Conservation (phyloP, 2,329 filamentous ascomycete species). For the Sarocladium strictum region DNA sequence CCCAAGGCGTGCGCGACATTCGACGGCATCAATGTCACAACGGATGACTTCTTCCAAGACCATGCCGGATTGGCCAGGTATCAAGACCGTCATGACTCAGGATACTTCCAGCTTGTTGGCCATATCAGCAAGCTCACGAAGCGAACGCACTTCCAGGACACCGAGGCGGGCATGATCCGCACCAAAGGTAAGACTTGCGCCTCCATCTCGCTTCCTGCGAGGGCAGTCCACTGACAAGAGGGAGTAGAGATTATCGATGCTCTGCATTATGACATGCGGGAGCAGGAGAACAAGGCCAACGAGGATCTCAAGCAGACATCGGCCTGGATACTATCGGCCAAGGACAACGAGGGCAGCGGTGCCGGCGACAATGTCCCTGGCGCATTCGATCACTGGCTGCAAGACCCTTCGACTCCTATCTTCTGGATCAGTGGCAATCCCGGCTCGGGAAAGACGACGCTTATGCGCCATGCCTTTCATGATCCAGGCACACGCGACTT, state of each 20-base stretch:
- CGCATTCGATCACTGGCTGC: conserved; percentile 4
- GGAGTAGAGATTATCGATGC: neutral
- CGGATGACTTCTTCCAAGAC: conserved; percentile 7
- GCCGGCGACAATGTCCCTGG: conserved; percentile 2
- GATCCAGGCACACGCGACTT: conserved; percentile 13
- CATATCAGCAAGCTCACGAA: conserved; percentile 8
- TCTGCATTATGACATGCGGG: conserved; percentile 6
- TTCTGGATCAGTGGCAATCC: conserved; percentile 17
- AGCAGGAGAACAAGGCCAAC: conserved; percentile 8
- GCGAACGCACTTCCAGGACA: conserved; percentile 6
- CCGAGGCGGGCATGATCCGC: conserved; percentile 8
- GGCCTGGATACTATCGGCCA: conserved; percentile 6
- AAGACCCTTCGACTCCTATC: neutral
- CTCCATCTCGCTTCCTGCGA: neutral
- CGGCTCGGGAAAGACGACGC: conserved; percentile 32
- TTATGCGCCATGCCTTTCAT: conserved; percentile 29
- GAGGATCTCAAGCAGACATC: conserved; percentile 7
- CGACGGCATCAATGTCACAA: conserved; percentile 6
- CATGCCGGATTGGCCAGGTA: conserved; percentile 6
- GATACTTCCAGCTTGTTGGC: conserved; percentile 6
- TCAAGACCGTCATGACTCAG: neutral
- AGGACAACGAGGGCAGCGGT: conserved; percentile 6
- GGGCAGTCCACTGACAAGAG: neutral
- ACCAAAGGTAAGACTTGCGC: neutral
- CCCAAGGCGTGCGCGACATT: neutral